phyloP scores from a whole-genome alignment of 768 basidiomycete species.

The Termitomyces sp. region DNA sequence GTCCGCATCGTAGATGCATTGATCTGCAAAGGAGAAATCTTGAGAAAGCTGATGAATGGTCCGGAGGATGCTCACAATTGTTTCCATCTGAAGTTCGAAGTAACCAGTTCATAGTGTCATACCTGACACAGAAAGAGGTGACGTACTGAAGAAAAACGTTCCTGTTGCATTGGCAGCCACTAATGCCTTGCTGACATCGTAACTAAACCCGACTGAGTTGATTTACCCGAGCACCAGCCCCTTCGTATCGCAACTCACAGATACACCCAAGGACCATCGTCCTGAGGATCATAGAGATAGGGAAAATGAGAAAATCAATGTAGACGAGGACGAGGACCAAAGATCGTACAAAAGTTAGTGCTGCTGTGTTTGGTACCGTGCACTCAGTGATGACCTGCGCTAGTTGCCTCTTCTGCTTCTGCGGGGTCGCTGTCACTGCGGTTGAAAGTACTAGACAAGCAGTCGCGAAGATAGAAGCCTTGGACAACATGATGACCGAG shows the following conservation, averaged over 20 bases:
- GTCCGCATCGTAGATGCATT: constrained; percentile 33
- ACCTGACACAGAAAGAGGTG: not conserved
- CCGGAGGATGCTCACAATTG: constrained; percentile 24
- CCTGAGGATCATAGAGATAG: not conserved
- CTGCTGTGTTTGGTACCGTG: constrained; percentile 18
- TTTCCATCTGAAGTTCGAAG: constrained; percentile 26
- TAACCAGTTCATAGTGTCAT: not conserved
- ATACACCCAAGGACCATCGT: constrained; percentile 19
- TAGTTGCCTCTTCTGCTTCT: constrained; percentile 12
- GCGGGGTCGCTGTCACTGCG: constrained; percentile 7
- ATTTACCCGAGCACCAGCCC: not conserved
- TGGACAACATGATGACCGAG: constrained; percentile 8
- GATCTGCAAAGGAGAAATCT: constrained; percentile 17
- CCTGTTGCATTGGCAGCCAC: constrained; percentile 28
- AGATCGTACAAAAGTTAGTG: constrained; percentile 20
- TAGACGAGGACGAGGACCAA: not conserved
- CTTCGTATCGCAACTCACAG: constrained; percentile 7
- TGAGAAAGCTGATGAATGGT: not conserved
- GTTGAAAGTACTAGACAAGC: constrained; percentile 7
- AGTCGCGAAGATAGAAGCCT: constrained; percentile 5
- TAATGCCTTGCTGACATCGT: constrained; percentile 31
- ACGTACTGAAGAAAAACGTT: constrained; percentile 43
- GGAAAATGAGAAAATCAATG: not conserved
- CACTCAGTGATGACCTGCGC: constrained; percentile 19
- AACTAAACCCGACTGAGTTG: constrained; percentile 13